Evolutionary conservation across 495 filamentous ascomycete genomes (phyloP).

Genomic region (Sordaria brevicollis): DNA sequence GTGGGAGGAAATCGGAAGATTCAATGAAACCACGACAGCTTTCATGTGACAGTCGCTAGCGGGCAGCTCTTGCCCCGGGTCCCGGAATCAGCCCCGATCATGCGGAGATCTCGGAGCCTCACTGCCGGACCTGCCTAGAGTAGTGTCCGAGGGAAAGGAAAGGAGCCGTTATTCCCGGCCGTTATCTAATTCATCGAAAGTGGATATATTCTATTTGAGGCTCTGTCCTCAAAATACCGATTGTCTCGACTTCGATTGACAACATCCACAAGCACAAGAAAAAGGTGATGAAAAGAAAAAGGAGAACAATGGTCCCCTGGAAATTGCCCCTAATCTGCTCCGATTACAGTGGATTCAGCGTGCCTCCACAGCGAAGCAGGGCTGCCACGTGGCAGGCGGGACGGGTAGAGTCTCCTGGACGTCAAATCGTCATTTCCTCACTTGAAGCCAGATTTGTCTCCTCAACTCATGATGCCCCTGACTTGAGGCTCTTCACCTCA

Average conservation of each 20-base stretch:
- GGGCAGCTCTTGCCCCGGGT: background rate
- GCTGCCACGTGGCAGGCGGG: background rate
- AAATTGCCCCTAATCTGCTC: background rate
- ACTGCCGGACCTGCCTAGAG: background rate
- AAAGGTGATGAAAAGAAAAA: background rate
- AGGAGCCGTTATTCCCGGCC: background rate
- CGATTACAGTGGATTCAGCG: background rate
- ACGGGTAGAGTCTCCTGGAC: background rate
- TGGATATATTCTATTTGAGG: background rate
- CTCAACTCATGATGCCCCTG: background rate
- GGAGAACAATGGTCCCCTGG: background rate
- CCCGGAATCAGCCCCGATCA: background rate
- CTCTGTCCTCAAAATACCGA: background rate
- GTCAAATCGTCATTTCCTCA: background rate
- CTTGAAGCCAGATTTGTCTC: background rate
- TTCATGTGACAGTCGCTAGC: background rate
- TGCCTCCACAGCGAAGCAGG: background rate
- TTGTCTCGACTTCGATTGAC: background rate
- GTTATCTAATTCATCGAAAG: background rate
- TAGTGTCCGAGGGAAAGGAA: background rate
- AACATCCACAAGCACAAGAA: background rate
- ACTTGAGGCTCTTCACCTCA: background rate
- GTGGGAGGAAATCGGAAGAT: background rate
- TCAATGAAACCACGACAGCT: background rate
- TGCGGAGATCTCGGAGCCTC: background rate